Conservation (phyloP, 2,329 filamentous ascomycete genomes). For the Hymenoscyphus repandus region DNA sequence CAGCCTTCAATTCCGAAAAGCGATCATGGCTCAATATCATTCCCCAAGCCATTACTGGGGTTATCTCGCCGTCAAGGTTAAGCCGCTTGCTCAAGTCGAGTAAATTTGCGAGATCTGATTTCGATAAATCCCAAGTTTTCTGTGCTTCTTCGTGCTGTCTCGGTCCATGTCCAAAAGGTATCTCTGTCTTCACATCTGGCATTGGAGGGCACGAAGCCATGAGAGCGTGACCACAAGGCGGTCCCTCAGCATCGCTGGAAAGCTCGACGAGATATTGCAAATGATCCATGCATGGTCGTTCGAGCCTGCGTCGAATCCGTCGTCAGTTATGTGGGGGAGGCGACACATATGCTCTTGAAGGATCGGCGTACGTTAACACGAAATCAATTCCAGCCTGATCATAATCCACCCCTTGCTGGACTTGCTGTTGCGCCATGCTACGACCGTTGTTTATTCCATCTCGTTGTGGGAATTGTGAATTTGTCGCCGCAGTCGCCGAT, state of each 20-base stretch:
- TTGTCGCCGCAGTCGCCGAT: conserved; percentile 11
- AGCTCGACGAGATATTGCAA: conserved; percentile 71
- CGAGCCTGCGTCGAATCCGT: conserved; percentile 56
- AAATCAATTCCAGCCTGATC: conserved; percentile 85
- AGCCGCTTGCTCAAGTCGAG: conserved; percentile 79
- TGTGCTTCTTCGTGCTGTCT: conserved; percentile 14
- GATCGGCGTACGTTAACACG: conserved; percentile 75
- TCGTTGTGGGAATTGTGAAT: conserved; percentile 10
- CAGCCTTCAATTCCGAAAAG: conserved; percentile 57
- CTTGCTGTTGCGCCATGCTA: conserved; percentile 24
- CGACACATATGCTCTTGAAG: conserved; percentile 61
- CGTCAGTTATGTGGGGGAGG: conserved; percentile 52
- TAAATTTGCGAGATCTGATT: conserved; percentile 72
- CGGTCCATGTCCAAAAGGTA: conserved; percentile 46
- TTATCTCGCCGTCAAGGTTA: conserved; percentile 84
- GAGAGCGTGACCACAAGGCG: conserved; percentile 80
- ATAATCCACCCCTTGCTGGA: conserved; percentile 53
- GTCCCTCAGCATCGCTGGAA: conserved; percentile 52
- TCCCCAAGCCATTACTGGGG: conserved; percentile 91
- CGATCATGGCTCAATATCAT: conserved; percentile 70
- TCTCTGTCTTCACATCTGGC: conserved; percentile 38
- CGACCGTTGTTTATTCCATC: conserved; percentile 12
- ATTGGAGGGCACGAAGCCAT: conserved; percentile 85
- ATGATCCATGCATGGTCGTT: conserved; percentile 90
- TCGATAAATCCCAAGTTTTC: conserved; percentile 75